Evolutionary conservation across 805 yeast genomes (phyloP), one percentile per base, ranked within the genome.

Genomic region (Pichia cephalocereana): DNA sequence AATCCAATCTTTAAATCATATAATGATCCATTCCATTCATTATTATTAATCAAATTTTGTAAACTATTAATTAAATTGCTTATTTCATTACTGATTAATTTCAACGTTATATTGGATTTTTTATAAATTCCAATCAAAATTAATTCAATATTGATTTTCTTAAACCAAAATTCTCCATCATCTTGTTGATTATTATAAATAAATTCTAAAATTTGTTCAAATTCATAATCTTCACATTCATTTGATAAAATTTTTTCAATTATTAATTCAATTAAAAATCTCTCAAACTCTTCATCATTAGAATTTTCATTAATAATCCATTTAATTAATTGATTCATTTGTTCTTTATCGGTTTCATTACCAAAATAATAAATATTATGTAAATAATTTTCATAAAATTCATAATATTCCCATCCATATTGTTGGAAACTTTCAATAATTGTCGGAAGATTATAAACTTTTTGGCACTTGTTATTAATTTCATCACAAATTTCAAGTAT

Each of bases 401-500:
- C 77, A 52, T 69, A 73, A 56, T 70, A 77, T 46, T 76, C 80
- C 46, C 58, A 66, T 1, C 80, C 82, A 58, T 73, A 77, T 14
- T 34, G 17, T 48, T 75, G 76, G 56, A 77, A 76, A 6, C 77
- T 64, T 8, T 67, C 69, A 43, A 76, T 60, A 47, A 72, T 69
- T 12, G 46, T 19, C 11, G 45, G 47, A 23, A 64, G 54, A 41
- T 69, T 64, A 55, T 66, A 75, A 39, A 66, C 56, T 18, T 53
- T 50, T 50, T 70, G 67, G 17, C 82, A 78, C 19, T 86, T 77
- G 52, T 80, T 77, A 55, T 80, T 80, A 46, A 82, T 83, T 44
- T 86, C 79, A 59, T 77, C 82, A 44, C 74, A 64, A 41, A 93
- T 70, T 52, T 86, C 95, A 61, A 88, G 77, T 40, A 79, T 72